Evolutionary conservation across 768 basidiomycete species (phyloP), one percentile per base, ranked within the genome.

Genomic region (Boletus huronensis): DNA sequence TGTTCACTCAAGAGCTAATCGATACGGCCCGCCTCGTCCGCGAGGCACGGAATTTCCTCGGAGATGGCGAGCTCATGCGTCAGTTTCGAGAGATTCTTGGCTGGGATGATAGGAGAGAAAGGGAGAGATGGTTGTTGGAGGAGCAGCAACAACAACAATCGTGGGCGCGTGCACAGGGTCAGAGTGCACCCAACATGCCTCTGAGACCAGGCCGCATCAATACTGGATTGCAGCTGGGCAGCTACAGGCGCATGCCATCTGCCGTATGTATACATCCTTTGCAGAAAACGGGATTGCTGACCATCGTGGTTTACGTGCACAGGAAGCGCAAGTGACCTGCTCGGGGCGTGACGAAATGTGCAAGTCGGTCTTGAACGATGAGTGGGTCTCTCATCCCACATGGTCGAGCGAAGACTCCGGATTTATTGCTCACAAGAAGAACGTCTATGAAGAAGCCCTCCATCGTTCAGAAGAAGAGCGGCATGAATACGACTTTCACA

Each of bases 401-500:
- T 96, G 93, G 85, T 87, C 90, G 4, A 90, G 87, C 60, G 97
- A 99, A 69, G 95, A 96, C 60, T 85, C 93, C 1, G 93, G 90
- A 1, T 97, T 97, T 64, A 76, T 89, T 57, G 82, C 91, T 0
- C 88, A 93, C 68, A 88, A 89, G 74, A 97, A 96, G 79, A 99
- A 98, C 71, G 80, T 87, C 1, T 99, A 90, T 71, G 97, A 98
- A 70, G 97, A 98, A 66, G 95, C 95, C 0, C 79, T 98, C 10
- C 95, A 98, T 72, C 88, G 94, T 34, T 89, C 88, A 47, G 97
- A 99, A 65, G 97, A 99, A 70, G 97, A 99, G 68, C 85, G 97
- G 6, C 97, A 99, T 69, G 96, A 98, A 71, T 99, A 98, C 69
- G 96, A 98, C 69, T 98, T 97, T 75, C 93, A 98, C 69, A 91